Evolutionary conservation across 2,329 filamentous ascomycete genomes (phyloP).

Genomic region (Alternaria atra): DNA sequence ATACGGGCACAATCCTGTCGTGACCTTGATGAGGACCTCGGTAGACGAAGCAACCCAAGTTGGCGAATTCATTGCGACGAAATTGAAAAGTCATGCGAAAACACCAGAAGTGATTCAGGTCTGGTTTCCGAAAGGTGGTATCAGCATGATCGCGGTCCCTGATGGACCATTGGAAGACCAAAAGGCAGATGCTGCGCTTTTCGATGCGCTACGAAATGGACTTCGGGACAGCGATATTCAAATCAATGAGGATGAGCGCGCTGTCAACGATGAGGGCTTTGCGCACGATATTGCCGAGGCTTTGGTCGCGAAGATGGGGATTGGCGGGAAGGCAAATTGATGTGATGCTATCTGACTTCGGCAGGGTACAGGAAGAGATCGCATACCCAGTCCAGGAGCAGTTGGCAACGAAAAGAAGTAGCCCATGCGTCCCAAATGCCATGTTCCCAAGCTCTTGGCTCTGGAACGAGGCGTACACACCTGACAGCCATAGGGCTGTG

Average conservation of each 20-base stretch:
- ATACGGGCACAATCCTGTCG: constrained; percentile 71
- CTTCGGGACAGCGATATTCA: constrained; percentile 60
- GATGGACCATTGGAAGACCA: constrained; percentile 63
- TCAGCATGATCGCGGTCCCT: constrained; percentile 68
- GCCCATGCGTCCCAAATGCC: not conserved
- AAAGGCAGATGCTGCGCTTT: constrained; percentile 59
- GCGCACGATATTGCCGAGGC: constrained; percentile 59
- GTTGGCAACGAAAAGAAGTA: not conserved
- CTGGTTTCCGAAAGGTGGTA: constrained; percentile 67
- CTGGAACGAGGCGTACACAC: not conserved
- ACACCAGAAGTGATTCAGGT: constrained; percentile 60
- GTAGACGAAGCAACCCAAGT: constrained; percentile 65
- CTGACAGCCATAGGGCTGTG: not conserved
- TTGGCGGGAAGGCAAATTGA: constrained; percentile 7
- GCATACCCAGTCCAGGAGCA: not conserved
- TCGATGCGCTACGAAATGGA: constrained; percentile 58
- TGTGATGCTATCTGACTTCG: not conserved
- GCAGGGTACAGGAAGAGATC: not conserved
- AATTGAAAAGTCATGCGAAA: constrained; percentile 57
- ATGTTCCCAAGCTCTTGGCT: not conserved
- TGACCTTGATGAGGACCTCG: constrained; percentile 72
- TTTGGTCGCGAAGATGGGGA: constrained; percentile 40
- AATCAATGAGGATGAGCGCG: constrained; percentile 60
- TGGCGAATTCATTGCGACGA: constrained; percentile 65
- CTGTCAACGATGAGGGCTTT: constrained; percentile 65